Evolutionary conservation across 805 yeast species (phyloP).

Genomic region (Candida maris): DNA sequence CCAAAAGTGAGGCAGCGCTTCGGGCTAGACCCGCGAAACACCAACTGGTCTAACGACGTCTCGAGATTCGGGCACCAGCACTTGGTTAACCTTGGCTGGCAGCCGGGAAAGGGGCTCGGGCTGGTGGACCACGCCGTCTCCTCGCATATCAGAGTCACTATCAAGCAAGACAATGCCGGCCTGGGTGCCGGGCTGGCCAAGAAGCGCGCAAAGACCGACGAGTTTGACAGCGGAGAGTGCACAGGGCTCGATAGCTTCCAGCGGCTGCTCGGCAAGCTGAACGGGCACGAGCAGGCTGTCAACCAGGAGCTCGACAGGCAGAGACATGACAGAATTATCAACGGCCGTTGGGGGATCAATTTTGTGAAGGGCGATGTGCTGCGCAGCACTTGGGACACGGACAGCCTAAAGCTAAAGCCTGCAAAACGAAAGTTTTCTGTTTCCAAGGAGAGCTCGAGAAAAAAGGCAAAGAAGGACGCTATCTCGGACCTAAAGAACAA

Average conservation of each 20-base stretch:
- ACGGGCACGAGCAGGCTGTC: conserved; percentile 75
- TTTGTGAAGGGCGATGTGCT: conserved; percentile 84
- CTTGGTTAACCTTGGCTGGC: conserved; percentile 83
- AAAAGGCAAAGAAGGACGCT: conserved; percentile 17
- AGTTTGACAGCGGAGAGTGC: conserved; percentile 75
- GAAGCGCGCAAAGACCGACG: conserved; percentile 50
- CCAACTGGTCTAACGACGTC: conserved; percentile 88
- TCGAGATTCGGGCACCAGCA: conserved; percentile 85
- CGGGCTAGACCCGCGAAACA: conserved; percentile 91
- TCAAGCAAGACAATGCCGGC: conserved; percentile 82
- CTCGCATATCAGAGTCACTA: conserved; percentile 74
- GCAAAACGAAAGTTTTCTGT: conserved; percentile 14
- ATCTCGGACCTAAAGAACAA: conserved; percentile 26
- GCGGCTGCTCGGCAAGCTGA: conserved; percentile 79
- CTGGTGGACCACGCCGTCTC: conserved; percentile 61
- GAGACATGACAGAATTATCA: conserved; percentile 64
- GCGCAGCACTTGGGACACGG: conserved; percentile 77
- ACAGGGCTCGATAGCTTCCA: conserved; percentile 93
- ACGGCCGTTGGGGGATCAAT: conserved; percentile 83
- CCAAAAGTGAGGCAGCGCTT: conserved; percentile 75
- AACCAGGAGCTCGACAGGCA: conserved; percentile 64
- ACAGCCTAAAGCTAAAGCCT: conserved; percentile 34
- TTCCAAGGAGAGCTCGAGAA: conserved; percentile 23
- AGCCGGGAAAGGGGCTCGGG: conserved; percentile 88
- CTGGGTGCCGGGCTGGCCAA: conserved; percentile 76